Evolutionary conservation across 2,329 filamentous ascomycete genomes (phyloP).

Genomic region (Alternaria triticimaculans): DNA sequence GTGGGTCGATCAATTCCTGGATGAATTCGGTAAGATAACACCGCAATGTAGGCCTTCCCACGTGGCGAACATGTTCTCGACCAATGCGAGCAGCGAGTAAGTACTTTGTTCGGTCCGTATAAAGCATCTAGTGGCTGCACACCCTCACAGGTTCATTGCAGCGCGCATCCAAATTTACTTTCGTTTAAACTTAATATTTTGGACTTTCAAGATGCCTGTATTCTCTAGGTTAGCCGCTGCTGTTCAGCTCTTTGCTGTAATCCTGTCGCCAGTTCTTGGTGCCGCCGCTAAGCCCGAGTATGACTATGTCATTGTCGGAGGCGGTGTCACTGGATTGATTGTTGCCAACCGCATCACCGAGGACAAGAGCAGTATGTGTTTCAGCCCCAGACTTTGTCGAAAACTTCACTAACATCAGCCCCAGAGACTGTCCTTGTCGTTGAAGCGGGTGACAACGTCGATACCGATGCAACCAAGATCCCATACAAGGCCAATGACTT

Average conservation of each 20-base stretch:
- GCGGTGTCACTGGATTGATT: conserved; percentile 37
- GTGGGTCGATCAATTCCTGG: conserved; percentile 1
- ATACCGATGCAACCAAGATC: conserved; percentile 31
- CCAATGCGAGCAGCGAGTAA: conserved; percentile 17
- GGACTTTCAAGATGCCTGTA: conserved; percentile 28
- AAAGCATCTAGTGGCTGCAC: conserved; percentile 22
- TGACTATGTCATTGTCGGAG: conserved; percentile 44
- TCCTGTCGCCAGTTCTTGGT: conserved; percentile 27
- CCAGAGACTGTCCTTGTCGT: conserved; percentile 36
- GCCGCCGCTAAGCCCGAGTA: conserved; percentile 21
- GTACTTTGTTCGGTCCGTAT: conserved; percentile 18
- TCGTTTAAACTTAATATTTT: conserved; percentile 22
- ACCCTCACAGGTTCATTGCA: conserved; percentile 1
- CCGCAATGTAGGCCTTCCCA: conserved; percentile 20
- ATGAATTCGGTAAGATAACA: conserved; percentile 6
- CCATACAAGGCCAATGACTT: conserved; percentile 36
- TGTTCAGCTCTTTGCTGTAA: conserved; percentile 30
- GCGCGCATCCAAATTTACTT: conserved; percentile 11
- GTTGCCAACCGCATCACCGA: conserved; percentile 39
- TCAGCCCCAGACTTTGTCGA: too few species aligned
- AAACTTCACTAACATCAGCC: conserved; percentile 1
- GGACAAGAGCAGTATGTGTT: conserved; percentile 27
- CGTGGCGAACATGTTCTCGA: conserved; percentile 14
- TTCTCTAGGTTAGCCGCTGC: conserved; percentile 36
- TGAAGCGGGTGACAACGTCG: conserved; percentile 34